Conservation (phyloP, 192 early-diverging fungal species). For the Entophlyctis luteolus region DNA sequence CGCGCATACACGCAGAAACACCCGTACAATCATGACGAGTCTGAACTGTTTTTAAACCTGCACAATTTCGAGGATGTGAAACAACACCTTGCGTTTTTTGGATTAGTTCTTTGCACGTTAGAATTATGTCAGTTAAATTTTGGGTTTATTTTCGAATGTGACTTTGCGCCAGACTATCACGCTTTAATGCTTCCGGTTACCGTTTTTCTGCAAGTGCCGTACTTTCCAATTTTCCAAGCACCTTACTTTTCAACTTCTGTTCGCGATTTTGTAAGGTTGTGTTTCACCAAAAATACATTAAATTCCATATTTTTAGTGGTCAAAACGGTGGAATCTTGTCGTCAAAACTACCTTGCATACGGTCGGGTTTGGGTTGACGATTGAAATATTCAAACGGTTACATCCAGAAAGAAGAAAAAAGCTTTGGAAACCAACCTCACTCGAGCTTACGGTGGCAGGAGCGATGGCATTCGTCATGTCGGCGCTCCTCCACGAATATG, state of each 20-base stretch:
- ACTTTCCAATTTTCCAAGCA: background rate
- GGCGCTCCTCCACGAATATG: conserved; percentile 4
- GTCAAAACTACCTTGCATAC: conserved; percentile 16
- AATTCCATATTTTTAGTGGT: too few relatives aligned
- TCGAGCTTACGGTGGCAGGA: background rate
- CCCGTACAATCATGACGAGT: background rate
- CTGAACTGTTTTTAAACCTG: background rate
- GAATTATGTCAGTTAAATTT: background rate
- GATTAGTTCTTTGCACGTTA: background rate
- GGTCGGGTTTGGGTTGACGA: background rate
- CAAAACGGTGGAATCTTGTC: conserved; percentile 1
- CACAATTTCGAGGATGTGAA: background rate
- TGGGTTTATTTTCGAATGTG: background rate
- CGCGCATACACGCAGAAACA: background rate
- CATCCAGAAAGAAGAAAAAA: background rate
- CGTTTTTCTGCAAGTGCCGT: background rate
- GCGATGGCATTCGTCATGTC: background rate
- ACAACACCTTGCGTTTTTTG: background rate
- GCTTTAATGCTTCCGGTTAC: background rate
- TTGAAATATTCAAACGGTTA: background rate
- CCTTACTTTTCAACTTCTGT: conserved; percentile 3
- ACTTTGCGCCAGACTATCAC: background rate
- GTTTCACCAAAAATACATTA: too few relatives aligned
- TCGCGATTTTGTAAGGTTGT: conserved; percentile 4
- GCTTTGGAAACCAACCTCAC: background rate